phyloP scores from a whole-genome alignment of 345 rosid genomes.

The Euphorbia peplus region DNA sequence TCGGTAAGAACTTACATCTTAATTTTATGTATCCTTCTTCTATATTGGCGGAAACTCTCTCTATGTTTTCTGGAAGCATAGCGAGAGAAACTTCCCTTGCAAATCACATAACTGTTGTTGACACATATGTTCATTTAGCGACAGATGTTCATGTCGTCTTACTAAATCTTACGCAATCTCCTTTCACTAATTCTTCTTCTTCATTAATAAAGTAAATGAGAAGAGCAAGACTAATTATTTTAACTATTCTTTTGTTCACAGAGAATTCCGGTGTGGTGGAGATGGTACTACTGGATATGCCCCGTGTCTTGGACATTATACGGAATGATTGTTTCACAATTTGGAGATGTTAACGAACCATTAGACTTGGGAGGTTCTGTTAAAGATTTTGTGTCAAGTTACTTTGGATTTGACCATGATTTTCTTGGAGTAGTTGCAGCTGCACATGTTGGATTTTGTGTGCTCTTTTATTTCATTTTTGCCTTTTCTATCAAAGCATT shows the following conservation, averaged over 20 bases:
- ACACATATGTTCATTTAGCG: no score
- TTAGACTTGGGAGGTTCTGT: neutral
- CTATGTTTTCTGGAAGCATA: no score
- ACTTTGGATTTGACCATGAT: slow-evolving; percentile 20
- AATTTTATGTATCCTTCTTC: neutral
- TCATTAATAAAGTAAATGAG: no score
- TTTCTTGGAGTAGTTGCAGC: slow-evolving; percentile 19
- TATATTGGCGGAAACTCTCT: no score
- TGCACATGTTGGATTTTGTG: slow-evolving; percentile 22
- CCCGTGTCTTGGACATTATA: slow-evolving; percentile 18
- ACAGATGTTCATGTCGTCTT: no score
- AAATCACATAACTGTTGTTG: no score
- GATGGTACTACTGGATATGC: slow-evolving; percentile 28
- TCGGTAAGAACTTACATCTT: slow-evolving; percentile 38
- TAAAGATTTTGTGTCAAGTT: slow-evolving; percentile 14
- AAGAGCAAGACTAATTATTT: no score
- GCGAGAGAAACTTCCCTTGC: no score
- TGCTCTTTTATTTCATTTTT: neutral
- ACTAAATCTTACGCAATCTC: no score
- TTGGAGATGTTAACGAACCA: slow-evolving; percentile 6
- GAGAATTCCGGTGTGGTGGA: slow-evolving; percentile 34
- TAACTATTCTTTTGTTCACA: slow-evolving; percentile 12
- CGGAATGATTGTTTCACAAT: neutral
- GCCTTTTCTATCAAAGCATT: slow-evolving; percentile 15
- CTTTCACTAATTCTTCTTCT: no score